phyloP scores from a whole-genome alignment of 1,139 yeast species.

The Suzukiozyma palmioleophila region DNA sequence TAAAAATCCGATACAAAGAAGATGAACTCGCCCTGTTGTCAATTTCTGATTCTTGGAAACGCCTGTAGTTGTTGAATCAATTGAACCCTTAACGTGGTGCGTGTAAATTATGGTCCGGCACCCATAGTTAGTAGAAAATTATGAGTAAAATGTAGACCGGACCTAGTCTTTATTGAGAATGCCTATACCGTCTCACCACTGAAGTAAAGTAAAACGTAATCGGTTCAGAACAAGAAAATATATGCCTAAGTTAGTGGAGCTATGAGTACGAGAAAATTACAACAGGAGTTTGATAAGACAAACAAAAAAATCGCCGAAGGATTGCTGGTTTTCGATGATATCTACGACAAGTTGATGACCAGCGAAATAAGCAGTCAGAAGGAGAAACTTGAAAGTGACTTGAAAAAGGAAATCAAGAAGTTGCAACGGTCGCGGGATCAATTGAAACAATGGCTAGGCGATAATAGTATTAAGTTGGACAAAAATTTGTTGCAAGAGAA shows the following conservation, averaged over 20 bases:
- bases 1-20: too few species aligned
- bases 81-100: too few species aligned
- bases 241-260: neutral
- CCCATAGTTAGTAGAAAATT: too few species aligned
- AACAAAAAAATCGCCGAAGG: slow-evolving; percentile 95
- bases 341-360: slow-evolving; percentile 78
- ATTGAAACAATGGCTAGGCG: slow-evolving; percentile 91
- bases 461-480: slow-evolving; percentile 89
- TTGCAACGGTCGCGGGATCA: slow-evolving; percentile 93
- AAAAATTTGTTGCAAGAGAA: slow-evolving; percentile 70
- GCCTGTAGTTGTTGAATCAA: too few species aligned
- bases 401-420: slow-evolving; percentile 94
- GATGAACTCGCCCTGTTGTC: too few species aligned
- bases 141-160: too few species aligned
- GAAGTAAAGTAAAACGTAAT: too few species aligned
- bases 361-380: slow-evolving; percentile 86
- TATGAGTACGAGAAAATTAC: slow-evolving; percentile 47
- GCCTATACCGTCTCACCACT: too few species aligned
- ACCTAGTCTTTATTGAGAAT: too few species aligned
- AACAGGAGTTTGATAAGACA: slow-evolving; percentile 88
- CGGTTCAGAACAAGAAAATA: neutral
- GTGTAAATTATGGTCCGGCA: too few species aligned
- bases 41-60: too few species aligned
- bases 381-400: slow-evolving; percentile 88
- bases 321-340: slow-evolving; percentile 78